phyloP scores from a whole-genome alignment of 129 eudicot genomes.

The Lonicera japonica region DNA sequence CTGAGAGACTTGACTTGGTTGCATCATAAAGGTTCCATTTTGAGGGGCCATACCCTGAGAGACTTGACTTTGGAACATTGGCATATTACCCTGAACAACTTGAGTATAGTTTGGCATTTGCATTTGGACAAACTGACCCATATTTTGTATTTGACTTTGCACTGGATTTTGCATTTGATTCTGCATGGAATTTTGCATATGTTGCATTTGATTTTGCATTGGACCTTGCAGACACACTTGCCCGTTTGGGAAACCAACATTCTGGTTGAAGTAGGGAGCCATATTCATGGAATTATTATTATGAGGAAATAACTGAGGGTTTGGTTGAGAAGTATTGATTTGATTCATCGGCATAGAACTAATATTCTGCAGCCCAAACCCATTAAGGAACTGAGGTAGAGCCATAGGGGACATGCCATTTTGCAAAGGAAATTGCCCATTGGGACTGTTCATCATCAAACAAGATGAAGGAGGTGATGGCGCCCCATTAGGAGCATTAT shows the following conservation, averaged over 20 bases:
- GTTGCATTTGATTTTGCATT: too few relatives aligned
- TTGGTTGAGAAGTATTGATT: slow-evolving; percentile 20
- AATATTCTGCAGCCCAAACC: slow-evolving; percentile 23
- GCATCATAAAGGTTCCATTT: slow-evolving; percentile 20
- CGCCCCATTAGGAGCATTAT: slow-evolving; percentile 24
- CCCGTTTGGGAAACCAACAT: slow-evolving; percentile 22
- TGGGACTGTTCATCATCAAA: slow-evolving; percentile 41
- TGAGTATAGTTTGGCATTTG: slow-evolving; percentile 34
- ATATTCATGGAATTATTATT: slow-evolving; percentile 21
- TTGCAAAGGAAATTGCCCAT: slow-evolving; percentile 31
- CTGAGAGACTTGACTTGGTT: slow-evolving; percentile 27
- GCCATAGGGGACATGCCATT: slow-evolving; percentile 10
- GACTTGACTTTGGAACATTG: slow-evolving; percentile 29
- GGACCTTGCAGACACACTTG: slow-evolving; percentile 43
- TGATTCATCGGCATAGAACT: slow-evolving; percentile 24
- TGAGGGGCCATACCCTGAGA: slow-evolving; percentile 29
- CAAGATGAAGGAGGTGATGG: slow-evolving; percentile 11
- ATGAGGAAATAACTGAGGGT: slow-evolving; percentile 22
- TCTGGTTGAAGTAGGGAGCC: slow-evolving; percentile 18
- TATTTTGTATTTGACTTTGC: too few relatives aligned
- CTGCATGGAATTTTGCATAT: too few relatives aligned
- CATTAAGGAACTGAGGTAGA: slow-evolving; percentile 20
- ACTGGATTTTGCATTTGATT: too few relatives aligned
- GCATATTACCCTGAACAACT: slow-evolving; percentile 21
- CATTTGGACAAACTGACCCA: slow-evolving; percentile 43